Evolutionary conservation across 2,329 filamentous ascomycete species (phyloP).

Genomic region (Exophiala calicioides): DNA sequence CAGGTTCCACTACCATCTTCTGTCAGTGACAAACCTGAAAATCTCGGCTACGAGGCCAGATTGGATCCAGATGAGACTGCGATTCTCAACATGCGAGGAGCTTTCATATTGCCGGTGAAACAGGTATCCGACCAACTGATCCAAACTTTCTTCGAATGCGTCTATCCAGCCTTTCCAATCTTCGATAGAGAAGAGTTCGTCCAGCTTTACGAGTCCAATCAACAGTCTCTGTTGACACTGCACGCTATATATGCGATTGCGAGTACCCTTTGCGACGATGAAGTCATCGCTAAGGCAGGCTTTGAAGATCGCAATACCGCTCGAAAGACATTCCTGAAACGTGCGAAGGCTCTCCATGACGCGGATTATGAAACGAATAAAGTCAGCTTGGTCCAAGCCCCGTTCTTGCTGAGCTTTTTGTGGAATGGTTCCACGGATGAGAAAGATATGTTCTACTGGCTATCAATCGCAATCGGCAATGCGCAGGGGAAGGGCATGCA

Average conservation of each 20-base stretch:
- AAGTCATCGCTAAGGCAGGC: constrained; percentile 27
- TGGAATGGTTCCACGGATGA: constrained; percentile 33
- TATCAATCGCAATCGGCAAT: constrained; percentile 31
- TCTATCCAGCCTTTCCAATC: constrained; percentile 28
- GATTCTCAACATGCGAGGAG: constrained; percentile 18
- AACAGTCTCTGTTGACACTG: constrained; percentile 29
- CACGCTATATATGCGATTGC: constrained; percentile 31
- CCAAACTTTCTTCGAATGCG: constrained; percentile 29
- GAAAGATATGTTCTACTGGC: constrained; percentile 35
- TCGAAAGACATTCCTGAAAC: constrained; percentile 31
- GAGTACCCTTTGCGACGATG: constrained; percentile 28
- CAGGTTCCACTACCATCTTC: constrained; percentile 7
- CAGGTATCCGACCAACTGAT: constrained; percentile 27
- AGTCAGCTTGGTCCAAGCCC: constrained; percentile 29
- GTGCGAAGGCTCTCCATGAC: constrained; percentile 34
- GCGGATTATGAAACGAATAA: constrained; percentile 33
- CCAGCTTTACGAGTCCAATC: constrained; percentile 14
- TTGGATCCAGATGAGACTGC: constrained; percentile 9
- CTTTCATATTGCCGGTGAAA: constrained; percentile 25
- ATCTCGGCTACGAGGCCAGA: constrained; percentile 9
- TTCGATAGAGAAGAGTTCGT: constrained; percentile 30
- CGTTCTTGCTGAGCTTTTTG: constrained; percentile 27
- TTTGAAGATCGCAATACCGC: constrained; percentile 31
- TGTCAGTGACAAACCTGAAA: constrained; percentile 14
- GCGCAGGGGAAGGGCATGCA: constrained; percentile 34